Evolutionary conservation across 148 eudicot species (phyloP).

Genomic region (Fagopyrum esculentum): DNA sequence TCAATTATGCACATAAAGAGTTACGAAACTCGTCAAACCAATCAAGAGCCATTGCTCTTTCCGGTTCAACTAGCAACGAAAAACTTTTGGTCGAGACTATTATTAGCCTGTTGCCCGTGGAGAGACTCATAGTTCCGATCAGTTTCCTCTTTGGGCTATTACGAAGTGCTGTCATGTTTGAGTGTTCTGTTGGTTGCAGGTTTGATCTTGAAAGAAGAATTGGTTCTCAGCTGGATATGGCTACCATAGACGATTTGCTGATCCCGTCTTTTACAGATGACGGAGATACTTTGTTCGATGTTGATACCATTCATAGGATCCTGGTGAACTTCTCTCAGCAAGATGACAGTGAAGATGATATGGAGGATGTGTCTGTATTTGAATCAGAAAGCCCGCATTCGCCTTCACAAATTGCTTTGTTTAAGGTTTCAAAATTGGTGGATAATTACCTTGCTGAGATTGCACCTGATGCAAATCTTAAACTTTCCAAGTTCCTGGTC

Average conservation of each 20-base stretch:
- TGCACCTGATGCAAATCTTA: slow-evolving; percentile 89
- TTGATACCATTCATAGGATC: slow-evolving; percentile 81
- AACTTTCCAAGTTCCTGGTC: slow-evolving; percentile 66
- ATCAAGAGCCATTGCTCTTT: slow-evolving; percentile 30
- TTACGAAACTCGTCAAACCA: slow-evolving; percentile 23
- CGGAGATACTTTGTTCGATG: slow-evolving; percentile 79
- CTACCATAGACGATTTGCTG: slow-evolving; percentile 77
- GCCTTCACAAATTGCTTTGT: slow-evolving; percentile 72
- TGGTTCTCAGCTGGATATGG: slow-evolving; percentile 81
- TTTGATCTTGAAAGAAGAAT: slow-evolving; percentile 88
- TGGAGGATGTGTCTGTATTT: slow-evolving; percentile 50
- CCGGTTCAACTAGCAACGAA: slow-evolving; percentile 20
- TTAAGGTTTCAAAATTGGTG: slow-evolving; percentile 74
- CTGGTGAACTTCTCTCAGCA: slow-evolving; percentile 80
- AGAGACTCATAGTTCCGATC: slow-evolving; percentile 64
- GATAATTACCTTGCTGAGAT: slow-evolving; percentile 86
- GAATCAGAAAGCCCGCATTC: slow-evolving; percentile 66
- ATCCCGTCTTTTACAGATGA: slow-evolving; percentile 80
- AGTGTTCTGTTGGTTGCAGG: slow-evolving; percentile 60
- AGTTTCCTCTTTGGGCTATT: slow-evolving; percentile 79
- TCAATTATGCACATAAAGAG: slow-evolving; percentile 62
- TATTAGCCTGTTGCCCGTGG: slow-evolving; percentile 69
- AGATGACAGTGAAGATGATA: slow-evolving; percentile 73
- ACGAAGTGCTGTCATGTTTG: slow-evolving; percentile 61
- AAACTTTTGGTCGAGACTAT: slow-evolving; percentile 66